phyloP scores from a whole-genome alignment of 1,139 yeast species.

The Wickerhamomyces sp. region DNA sequence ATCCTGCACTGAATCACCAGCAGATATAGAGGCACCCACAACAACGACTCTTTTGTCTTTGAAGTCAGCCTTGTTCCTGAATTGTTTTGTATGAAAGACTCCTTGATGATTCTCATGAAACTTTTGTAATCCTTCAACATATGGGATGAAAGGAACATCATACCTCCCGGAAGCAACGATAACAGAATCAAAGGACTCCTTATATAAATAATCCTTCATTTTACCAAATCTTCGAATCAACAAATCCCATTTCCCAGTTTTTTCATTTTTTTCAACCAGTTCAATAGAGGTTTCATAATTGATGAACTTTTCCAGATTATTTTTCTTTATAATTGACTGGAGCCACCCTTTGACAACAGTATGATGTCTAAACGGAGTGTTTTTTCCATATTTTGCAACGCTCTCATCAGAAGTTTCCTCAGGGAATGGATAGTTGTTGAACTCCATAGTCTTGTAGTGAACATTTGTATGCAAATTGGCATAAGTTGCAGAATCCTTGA shows the following conservation, averaged over 20 bases:
- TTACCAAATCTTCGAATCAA: constrained; percentile 1
- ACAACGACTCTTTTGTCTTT: constrained; percentile 37
- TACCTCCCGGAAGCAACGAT: constrained; percentile 41
- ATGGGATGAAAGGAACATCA: constrained; percentile 40
- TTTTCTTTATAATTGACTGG: constrained; percentile 20
- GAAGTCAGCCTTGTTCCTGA: constrained; percentile 21
- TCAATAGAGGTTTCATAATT: constrained; percentile 1
- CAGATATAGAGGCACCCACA: constrained; percentile 45
- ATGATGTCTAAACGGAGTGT: constrained; percentile 10
- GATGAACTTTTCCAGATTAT: background rate
- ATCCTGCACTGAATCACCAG: constrained; percentile 35
- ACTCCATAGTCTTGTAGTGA: constrained; percentile 5
- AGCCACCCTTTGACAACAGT: constrained; percentile 6
- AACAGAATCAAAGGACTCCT: constrained; percentile 34
- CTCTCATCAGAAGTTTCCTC: background rate
- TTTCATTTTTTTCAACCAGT: background rate
- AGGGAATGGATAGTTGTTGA: constrained; percentile 5
- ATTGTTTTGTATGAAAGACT: constrained; percentile 38
- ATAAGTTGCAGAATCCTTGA: constrained; percentile 8
- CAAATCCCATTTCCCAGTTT: constrained; percentile 2
- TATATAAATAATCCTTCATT: constrained; percentile 1
- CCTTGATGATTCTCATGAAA: constrained; percentile 29
- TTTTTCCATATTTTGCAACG: constrained; percentile 3
- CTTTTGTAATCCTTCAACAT: constrained; percentile 35
- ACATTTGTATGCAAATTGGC: constrained; percentile 8